Evolutionary conservation across 805 yeast species (phyloP), one percentile per base, ranked within the genome.

Genomic region (Brettanomyces sp.): DNA sequence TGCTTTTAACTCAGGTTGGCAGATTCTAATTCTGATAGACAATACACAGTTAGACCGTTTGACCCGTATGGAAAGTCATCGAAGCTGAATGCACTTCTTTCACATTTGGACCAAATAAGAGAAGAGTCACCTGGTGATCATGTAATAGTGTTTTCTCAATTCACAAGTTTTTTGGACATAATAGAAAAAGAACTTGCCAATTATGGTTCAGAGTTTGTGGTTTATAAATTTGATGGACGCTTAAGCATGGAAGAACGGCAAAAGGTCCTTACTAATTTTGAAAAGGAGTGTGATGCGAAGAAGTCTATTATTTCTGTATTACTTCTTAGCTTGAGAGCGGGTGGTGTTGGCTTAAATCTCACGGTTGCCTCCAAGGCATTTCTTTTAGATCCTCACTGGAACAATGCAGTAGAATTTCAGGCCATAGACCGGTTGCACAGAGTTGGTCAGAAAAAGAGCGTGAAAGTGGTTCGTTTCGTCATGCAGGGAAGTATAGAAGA

Each of bases 381-480:
- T 54, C 73, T 90, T 76, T 83, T 91, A 87, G 97, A 90, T 57
- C 96, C 97, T 0, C 90, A 96, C 93, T 90, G 97, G 97, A 85
- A 93, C 30, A 95, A 87, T 41, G 86, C 95, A 42, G 79, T 83
- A 45, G 96, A 88, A 56, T 87, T 85, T 43, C 96, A 88, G 61
- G 96, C 96, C 0, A 85, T 89, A 49, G 96, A 89, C 64, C 64
- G 98, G 55, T 75, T 91, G 14, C 96, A 90, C 58, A 74, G 98
- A 53, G 85, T 91, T 58, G 97, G 98, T 0, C 98, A 90, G 59
- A 67, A 68, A 9, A 75, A 71, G 24, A 73, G 72, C 38, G 97
- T 91, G 12, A 77, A 76, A 50, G 89, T 90, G 30, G 69, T 78
- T 2, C 66, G 97, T 48, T 90, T 90, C 56, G 87, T 90, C 39